Percentiles rank a stretch among this genome's conserved stretches.
Conservation (phyloP, 805 yeast genomes). For the Candida krabiensis region DNA sequence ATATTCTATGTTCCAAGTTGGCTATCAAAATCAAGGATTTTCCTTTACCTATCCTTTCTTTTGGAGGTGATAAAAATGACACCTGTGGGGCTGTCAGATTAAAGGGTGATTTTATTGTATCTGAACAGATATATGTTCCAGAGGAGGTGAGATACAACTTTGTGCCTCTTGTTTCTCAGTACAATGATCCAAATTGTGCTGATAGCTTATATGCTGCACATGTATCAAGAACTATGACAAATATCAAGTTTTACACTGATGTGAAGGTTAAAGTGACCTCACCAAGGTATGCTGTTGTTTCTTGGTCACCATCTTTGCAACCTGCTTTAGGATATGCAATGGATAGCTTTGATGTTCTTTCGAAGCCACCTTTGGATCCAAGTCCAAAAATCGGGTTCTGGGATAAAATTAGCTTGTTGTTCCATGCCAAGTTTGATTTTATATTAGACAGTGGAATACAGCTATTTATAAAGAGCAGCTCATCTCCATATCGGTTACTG, state of each 20-base stretch:
- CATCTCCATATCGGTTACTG: constrained; percentile 55
- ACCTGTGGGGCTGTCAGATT: constrained; percentile 33
- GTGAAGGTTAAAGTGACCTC: constrained; percentile 47
- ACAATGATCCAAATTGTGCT: constrained; percentile 19
- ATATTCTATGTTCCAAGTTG: constrained; percentile 43
- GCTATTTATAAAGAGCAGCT: constrained; percentile 61
- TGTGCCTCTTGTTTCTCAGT: constrained; percentile 49
- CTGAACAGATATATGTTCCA: constrained; percentile 61
- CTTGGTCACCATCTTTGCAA: constrained; percentile 66
- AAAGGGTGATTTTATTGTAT: constrained; percentile 53
- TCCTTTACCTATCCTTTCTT: constrained; percentile 56
- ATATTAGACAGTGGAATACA: constrained; percentile 52
- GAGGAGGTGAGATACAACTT: constrained; percentile 39
- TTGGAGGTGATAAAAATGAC: constrained; percentile 46
- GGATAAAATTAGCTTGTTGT: constrained; percentile 60
- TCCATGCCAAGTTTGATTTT: constrained; percentile 55
- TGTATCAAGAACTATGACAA: constrained; percentile 62
- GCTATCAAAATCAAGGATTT: constrained; percentile 52
- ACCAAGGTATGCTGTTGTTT: constrained; percentile 47
- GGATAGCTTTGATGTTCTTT: constrained; percentile 64
- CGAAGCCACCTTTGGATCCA: constrained; percentile 69
- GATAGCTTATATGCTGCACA: constrained; percentile 59
- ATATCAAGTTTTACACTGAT: constrained; percentile 56
- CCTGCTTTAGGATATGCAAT: constrained; percentile 61
- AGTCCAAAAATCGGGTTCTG: constrained; percentile 67